phyloP scores from a whole-genome alignment of 768 basidiomycete genomes.

The Podaxis pistillaris region DNA sequence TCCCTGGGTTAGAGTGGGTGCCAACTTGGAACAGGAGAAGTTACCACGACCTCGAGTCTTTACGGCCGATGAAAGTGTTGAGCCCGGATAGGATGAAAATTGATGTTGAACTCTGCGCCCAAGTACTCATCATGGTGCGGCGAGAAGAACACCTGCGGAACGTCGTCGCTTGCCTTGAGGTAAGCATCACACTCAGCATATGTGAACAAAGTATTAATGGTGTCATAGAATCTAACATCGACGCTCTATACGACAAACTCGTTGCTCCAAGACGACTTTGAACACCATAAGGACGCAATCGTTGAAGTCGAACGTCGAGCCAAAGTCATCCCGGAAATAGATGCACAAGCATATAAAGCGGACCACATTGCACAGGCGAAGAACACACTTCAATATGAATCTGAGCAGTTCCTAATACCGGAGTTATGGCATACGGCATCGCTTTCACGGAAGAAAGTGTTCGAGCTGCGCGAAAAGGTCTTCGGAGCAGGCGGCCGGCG shows the following conservation, averaged over 20 bases:
- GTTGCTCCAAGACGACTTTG: slow-evolving; percentile 57
- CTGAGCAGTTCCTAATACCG: slow-evolving; percentile 62
- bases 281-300: slow-evolving; percentile 47
- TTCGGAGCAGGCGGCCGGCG: slow-evolving; percentile 60
- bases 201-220: background rate
- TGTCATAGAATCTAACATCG: slow-evolving; percentile 44
- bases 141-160: slow-evolving; percentile 68
- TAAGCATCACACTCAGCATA: slow-evolving; percentile 21
- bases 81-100: slow-evolving; percentile 67
- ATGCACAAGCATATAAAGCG: slow-evolving; percentile 45
- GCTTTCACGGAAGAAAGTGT: slow-evolving; percentile 59
- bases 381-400: slow-evolving; percentile 69
- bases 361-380: slow-evolving; percentile 59
- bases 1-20: background rate
- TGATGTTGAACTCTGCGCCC: slow-evolving; percentile 77
- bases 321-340: slow-evolving; percentile 50
- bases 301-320: slow-evolving; percentile 43
- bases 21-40: slow-evolving; percentile 42
- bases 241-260: slow-evolving; percentile 55
- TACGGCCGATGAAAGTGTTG: slow-evolving; percentile 46
- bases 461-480: slow-evolving; percentile 63
- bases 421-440: slow-evolving; percentile 68
- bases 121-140: slow-evolving; percentile 66
- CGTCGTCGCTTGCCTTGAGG: slow-evolving; percentile 59
- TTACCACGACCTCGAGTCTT: slow-evolving; percentile 59